Percentiles rank a stretch among this genome's conserved stretches.
Conservation (phyloP, 768 basidiomycete genomes). For the Phallus indusiatus region DNA sequence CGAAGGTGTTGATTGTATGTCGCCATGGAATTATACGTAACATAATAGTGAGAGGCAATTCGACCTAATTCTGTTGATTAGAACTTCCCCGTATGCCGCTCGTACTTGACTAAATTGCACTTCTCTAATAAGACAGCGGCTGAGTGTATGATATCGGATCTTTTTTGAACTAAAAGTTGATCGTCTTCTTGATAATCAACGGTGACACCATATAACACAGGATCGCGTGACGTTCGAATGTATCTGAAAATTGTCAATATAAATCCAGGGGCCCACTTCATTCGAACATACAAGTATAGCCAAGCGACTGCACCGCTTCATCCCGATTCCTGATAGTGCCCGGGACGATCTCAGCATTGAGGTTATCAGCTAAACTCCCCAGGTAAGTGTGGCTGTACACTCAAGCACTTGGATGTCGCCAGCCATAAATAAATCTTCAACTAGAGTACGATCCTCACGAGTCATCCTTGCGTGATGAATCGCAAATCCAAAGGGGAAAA, state of each 20-base stretch:
- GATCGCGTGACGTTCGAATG: conserved; percentile 88
- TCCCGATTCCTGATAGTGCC: conserved; percentile 93
- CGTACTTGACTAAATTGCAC: conserved; percentile 90
- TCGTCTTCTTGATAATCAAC: conserved; percentile 90
- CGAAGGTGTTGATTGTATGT: conserved; percentile 92
- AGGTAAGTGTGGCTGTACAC: conserved; percentile 95
- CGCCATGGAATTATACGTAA: conserved; percentile 92
- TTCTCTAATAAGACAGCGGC: conserved; percentile 92
- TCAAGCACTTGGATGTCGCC: conserved; percentile 90
- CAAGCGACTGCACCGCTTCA: conserved; percentile 95
- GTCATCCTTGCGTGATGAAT: conserved; percentile 98
- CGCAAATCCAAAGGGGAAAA: conserved; percentile 93
- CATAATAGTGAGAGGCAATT: conserved; percentile 93
- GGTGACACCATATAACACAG: conserved; percentile 79
- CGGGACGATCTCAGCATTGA: conserved; percentile 95
- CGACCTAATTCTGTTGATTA: conserved; percentile 88
- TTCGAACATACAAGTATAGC: conserved; percentile 74
- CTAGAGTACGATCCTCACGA: conserved; percentile 78
- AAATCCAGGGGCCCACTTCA: conserved; percentile 3
- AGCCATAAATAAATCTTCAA: conserved; percentile 91
- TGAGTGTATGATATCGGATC: conserved; percentile 87
- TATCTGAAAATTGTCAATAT: conserved; percentile 43
- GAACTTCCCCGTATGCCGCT: conserved; percentile 78
- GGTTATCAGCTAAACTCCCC: conserved; percentile 97
- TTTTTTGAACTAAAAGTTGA: conserved; percentile 74